Conservation (phyloP, 1,284 basidiomycete species). For the Salmacisia buchloeana region DNA sequence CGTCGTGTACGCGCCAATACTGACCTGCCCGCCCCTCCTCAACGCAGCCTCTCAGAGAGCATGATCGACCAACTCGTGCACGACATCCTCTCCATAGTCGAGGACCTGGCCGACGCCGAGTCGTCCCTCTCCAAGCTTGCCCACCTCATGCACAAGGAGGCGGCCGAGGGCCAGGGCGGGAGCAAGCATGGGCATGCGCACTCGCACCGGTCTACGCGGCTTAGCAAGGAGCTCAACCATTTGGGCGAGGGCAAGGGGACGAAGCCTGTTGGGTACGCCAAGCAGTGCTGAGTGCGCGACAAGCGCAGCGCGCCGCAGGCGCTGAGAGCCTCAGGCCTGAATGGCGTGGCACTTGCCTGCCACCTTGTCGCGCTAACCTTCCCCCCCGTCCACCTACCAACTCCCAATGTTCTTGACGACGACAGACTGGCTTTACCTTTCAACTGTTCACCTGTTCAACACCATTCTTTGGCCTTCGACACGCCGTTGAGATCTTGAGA, state of each 20-base stretch:
- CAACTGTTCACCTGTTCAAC: too few relatives aligned
- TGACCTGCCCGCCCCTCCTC: neutral
- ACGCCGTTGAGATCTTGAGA: too few relatives aligned
- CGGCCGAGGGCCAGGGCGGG: slow-evolving; percentile 7
- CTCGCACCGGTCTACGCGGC: slow-evolving; percentile 9
- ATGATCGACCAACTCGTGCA: slow-evolving; percentile 45
- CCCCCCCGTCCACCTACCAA: too few relatives aligned
- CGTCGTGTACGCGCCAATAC: neutral
- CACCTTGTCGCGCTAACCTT: too few relatives aligned
- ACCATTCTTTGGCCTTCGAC: too few relatives aligned
- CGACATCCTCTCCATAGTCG: slow-evolving; percentile 42
- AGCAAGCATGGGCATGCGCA: slow-evolving; percentile 6
- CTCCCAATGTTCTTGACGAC: too few relatives aligned
- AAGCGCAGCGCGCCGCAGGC: too few relatives aligned
- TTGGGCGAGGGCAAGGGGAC: slow-evolving; percentile 25
- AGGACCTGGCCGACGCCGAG: slow-evolving; percentile 24
- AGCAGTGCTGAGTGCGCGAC: slow-evolving; percentile 47
- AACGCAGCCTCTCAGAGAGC: slow-evolving; percentile 26
- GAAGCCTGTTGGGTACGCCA: slow-evolving; percentile 30
- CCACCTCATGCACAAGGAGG: slow-evolving; percentile 9
- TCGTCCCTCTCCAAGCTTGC: slow-evolving; percentile 21
- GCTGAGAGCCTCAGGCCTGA: too few relatives aligned
- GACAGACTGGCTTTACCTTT: too few relatives aligned
- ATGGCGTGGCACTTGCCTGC: too few relatives aligned
- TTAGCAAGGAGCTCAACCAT: slow-evolving; percentile 23